A percentile compares a stretch with the other conserved stretches of the same genome.
Conservation (phyloP, 768 basidiomycete genomes). For the Saitozyma sp. region DNA sequence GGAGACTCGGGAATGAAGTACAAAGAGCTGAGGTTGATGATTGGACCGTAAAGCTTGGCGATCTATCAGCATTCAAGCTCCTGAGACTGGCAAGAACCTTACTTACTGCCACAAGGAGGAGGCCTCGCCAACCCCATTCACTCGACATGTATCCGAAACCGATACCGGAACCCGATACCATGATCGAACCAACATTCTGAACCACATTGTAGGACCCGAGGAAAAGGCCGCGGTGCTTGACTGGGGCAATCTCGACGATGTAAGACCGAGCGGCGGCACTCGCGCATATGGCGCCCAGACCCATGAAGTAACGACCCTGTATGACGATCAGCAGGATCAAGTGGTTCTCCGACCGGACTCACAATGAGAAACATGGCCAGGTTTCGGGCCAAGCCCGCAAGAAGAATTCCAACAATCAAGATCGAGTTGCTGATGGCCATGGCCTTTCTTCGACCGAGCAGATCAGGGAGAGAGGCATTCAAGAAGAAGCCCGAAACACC, state of each 20-base stretch:
- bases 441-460: constrained; percentile 58
- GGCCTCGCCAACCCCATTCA: constrained; percentile 59
- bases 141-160: constrained; percentile 56
- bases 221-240: constrained; percentile 59
- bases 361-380: constrained; percentile 56
- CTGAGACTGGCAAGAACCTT: too few species aligned
- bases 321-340: constrained; percentile 51
- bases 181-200: constrained; percentile 63
- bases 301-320: too few species aligned
- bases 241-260: constrained; percentile 56
- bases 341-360: constrained; percentile 56
- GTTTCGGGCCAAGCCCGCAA: constrained; percentile 58
- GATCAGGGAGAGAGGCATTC: constrained; percentile 58
- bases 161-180: constrained; percentile 62
- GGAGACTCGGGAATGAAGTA: constrained; percentile 62
- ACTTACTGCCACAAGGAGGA: constrained; percentile 60
- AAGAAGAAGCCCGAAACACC: constrained; percentile 27
- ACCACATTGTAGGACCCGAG: too few species aligned
- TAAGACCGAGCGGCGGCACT: not conserved
- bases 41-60: too few species aligned
- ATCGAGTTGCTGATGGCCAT: constrained; percentile 60
- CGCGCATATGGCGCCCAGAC: too few species aligned
- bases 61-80: too few species aligned
- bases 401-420: constrained; percentile 58
- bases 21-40: constrained; percentile 57